These are phyloP conservation scores for Phaseolus coccineus DNA, from an alignment of 331 rosid genomes.

Conservation along the genomic window DNA sequence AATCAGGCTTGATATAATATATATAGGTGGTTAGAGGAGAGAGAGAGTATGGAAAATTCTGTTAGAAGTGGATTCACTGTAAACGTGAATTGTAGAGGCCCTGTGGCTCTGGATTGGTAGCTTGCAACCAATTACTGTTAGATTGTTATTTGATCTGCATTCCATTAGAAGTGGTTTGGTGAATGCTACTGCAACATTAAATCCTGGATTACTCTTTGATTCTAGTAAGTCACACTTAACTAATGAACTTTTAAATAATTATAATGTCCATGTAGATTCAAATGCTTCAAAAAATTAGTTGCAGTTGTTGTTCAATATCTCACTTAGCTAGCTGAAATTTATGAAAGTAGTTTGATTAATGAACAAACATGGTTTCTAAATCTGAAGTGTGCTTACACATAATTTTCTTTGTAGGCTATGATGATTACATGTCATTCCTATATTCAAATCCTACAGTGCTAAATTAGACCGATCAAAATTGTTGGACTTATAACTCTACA, in stretches of 20 bases:
- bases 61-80: no score
- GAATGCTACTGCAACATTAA: conserved; percentile 82
- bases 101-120: no score
- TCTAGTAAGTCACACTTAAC: conserved; percentile 63
- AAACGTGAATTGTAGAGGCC: no score
- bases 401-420: conserved; percentile 65
- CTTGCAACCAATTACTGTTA: no score
- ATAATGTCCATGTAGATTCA: not conserved
- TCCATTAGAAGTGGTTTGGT: conserved; percentile 99
- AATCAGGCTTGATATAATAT: no score
- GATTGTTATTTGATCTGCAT: no score
- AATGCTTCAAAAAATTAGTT: conserved; percentile 7
- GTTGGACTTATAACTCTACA: conserved; percentile 63
- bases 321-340: not conserved
- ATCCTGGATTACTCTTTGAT: conserved; percentile 88
- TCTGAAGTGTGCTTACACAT: not conserved
- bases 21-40: no score
- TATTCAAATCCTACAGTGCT: conserved; percentile 78
- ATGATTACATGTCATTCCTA: conserved; percentile 83
- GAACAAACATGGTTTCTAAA: not conserved
- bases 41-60: no score
- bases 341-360: not conserved
- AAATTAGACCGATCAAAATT: conserved; percentile 81
- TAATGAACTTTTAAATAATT: not conserved
- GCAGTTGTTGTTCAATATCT: not conserved